Conservation (phyloP, 225 moss, liverwort and hornwort species). For the Pleurozium schreberi region DNA sequence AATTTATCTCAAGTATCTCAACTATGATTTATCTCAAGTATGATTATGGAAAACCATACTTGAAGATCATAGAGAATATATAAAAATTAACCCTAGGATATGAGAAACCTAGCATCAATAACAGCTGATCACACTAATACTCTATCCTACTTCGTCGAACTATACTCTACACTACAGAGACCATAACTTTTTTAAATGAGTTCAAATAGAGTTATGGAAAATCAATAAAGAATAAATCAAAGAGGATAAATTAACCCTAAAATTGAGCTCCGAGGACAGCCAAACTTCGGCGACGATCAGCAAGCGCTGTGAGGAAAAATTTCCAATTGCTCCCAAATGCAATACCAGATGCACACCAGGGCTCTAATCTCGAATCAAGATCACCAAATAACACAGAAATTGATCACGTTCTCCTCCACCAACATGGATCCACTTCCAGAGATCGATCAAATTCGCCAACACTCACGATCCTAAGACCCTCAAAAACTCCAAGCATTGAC, state of each 20-base stretch:
- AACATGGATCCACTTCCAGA: background rate
- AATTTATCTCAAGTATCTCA: background rate
- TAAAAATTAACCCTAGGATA: background rate
- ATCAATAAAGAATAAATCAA: background rate
- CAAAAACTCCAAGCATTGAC: background rate
- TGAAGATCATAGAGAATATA: background rate
- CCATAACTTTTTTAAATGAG: background rate
- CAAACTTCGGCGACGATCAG: background rate
- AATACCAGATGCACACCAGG: background rate
- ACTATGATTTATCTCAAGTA: too few relatives aligned
- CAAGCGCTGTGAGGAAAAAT: background rate
- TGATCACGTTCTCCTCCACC: background rate
- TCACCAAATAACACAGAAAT: background rate
- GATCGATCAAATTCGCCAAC: background rate
- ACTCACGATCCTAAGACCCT: background rate
- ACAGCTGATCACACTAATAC: background rate
- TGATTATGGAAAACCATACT: background rate
- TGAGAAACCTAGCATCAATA: background rate
- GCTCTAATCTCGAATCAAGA: background rate
- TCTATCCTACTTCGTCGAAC: background rate
- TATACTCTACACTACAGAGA: background rate
- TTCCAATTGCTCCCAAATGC: background rate
- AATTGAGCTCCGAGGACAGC: background rate
- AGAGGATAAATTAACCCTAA: background rate
- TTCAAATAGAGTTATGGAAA: background rate